Evolutionary conservation across 345 rosid species (phyloP).

Genomic region (Murraya koenigii): DNA sequence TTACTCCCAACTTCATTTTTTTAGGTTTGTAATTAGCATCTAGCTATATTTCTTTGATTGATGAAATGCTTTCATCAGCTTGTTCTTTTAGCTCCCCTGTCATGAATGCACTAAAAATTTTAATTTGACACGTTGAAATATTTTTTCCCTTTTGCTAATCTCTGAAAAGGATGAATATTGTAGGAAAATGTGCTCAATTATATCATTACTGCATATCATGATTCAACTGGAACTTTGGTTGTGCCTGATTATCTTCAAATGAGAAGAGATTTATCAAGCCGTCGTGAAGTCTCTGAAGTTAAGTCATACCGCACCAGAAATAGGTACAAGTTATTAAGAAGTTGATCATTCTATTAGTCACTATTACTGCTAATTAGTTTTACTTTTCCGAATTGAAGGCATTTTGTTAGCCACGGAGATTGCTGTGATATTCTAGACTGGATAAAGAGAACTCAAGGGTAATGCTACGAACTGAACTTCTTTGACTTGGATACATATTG

Average conservation of each 20-base stretch:
- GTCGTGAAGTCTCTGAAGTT: conserved; percentile 51
- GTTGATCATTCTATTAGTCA: neutral
- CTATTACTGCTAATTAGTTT: neutral
- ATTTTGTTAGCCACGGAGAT: conserved; percentile 56
- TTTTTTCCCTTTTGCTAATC: too few species aligned
- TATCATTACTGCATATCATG: conserved; percentile 56
- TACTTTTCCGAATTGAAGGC: conserved; percentile 43
- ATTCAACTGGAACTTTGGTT: conserved; percentile 36
- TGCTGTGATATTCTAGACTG: conserved; percentile 68
- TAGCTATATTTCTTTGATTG: neutral
- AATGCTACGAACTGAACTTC: neutral
- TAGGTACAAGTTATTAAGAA: conserved; percentile 40
- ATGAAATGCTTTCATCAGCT: neutral
- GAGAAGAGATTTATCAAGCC: conserved; percentile 46
- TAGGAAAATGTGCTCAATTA: conserved; percentile 69
- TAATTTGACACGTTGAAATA: too few species aligned
- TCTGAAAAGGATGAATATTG: neutral
- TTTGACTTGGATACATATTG: neutral
- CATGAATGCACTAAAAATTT: too few species aligned
- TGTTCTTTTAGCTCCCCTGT: neutral
- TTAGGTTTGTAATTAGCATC: neutral
- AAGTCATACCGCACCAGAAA: conserved; percentile 66
- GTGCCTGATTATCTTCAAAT: conserved; percentile 64
- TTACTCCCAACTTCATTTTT: conserved; percentile 2
- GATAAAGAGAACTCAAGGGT: conserved; percentile 41